Percentiles rank a stretch among this genome's conserved stretches.
Conservation (phyloP, 495 filamentous ascomycete genomes). For the Hypoxylon crocopeplum region DNA sequence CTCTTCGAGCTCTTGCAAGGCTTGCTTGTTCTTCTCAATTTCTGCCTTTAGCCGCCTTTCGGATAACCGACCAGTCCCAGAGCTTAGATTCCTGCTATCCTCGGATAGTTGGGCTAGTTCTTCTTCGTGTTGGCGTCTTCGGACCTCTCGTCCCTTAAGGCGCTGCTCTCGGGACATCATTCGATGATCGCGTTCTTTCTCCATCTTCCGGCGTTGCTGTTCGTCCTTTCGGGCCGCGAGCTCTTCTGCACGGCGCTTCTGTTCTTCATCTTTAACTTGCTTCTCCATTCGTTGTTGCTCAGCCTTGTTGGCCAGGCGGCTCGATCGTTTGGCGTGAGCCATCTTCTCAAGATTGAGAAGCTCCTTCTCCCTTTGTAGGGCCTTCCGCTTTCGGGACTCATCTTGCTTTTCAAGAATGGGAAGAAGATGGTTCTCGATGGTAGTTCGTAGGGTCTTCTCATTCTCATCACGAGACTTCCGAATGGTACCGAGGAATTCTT, state of each 20-base stretch:
- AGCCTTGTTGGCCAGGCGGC: constrained; percentile 79
- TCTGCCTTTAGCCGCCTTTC: constrained; percentile 80
- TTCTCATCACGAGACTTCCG: constrained; percentile 77
- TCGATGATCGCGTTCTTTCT: constrained; percentile 77
- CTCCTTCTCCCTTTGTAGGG: constrained; percentile 76
- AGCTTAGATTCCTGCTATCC: constrained; percentile 71
- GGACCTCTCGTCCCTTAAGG: constrained; percentile 79
- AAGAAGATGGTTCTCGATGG: constrained; percentile 75
- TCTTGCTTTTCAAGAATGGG: constrained; percentile 85
- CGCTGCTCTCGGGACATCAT: constrained; percentile 86
- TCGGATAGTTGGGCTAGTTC: constrained; percentile 80
- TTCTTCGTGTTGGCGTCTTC: constrained; percentile 81
- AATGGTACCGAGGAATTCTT: constrained; percentile 71
- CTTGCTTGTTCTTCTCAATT: constrained; percentile 76
- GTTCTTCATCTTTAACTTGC: constrained; percentile 72
- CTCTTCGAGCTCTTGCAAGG: constrained; percentile 70
- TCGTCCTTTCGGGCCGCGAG: constrained; percentile 71
- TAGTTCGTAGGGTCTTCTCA: constrained; percentile 75
- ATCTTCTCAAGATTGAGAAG: constrained; percentile 79
- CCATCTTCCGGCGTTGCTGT: constrained; percentile 68
- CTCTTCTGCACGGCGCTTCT: constrained; percentile 70
- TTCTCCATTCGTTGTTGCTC: constrained; percentile 79
- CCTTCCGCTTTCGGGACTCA: constrained; percentile 74
- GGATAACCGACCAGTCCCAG: constrained; percentile 70
- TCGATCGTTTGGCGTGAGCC: constrained; percentile 92